Evolutionary conservation across 805 yeast genomes (phyloP).

Genomic region (Suhomyces vadensis): DNA sequence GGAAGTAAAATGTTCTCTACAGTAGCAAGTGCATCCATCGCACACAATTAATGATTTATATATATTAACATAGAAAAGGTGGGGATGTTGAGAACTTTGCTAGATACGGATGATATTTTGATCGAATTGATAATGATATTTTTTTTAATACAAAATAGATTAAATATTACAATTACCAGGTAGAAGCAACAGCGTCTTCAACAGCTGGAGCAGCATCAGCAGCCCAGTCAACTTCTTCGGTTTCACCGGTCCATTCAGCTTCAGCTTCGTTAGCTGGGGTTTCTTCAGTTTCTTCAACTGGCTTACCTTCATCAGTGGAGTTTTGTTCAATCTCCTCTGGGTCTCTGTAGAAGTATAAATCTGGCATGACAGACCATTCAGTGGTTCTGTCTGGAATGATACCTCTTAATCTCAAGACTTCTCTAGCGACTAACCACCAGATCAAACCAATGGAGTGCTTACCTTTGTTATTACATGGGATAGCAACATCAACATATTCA

Average conservation of each 20-base stretch:
- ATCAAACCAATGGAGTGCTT: slow-evolving; percentile 99
- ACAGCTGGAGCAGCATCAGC: slow-evolving; percentile 57
- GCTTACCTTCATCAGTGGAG: slow-evolving; percentile 55
- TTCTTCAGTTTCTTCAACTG: slow-evolving; percentile 56
- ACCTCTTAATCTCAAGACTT: slow-evolving; percentile 98
- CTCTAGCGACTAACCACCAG: slow-evolving; percentile 99
- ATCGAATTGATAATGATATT: slow-evolving; percentile 9
- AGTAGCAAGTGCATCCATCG: no score
- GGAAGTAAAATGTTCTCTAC: no score
- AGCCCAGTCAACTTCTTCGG: slow-evolving; percentile 69
- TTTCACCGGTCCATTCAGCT: slow-evolving; percentile 57
- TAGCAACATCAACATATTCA: slow-evolving; percentile 98
- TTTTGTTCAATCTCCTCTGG: slow-evolving; percentile 97
- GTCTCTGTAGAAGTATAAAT: slow-evolving; percentile 99
- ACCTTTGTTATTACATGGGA: slow-evolving; percentile 99
- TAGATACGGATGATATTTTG: slow-evolving; percentile 4
- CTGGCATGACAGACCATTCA: slow-evolving; percentile 99
- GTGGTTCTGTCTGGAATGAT: slow-evolving; percentile 93
- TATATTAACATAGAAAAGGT: slow-evolving; percentile 9
- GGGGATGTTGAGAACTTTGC: slow-evolving; percentile 3
- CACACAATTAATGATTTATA: slow-evolving; percentile 2
- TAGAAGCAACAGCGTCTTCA: slow-evolving; percentile 72
- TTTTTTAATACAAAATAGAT: slow-evolving; percentile 5
- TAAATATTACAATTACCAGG: slow-evolving; percentile 36
- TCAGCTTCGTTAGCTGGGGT: slow-evolving; percentile 63